Conservation (phyloP, 345 rosid species). For the Moricandia moricandioides region DNA sequence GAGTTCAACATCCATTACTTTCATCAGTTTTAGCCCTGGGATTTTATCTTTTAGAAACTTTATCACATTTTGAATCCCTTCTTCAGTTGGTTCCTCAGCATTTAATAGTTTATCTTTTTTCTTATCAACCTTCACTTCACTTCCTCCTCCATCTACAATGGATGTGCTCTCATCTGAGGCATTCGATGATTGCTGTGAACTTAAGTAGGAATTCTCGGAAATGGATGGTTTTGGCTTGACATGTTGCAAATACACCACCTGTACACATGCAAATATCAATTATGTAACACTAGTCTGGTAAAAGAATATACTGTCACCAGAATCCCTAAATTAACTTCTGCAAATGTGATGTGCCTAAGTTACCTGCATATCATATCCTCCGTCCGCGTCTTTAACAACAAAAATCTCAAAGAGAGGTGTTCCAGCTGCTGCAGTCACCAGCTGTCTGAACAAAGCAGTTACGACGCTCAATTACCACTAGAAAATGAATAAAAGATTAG, state of each 20-base stretch:
- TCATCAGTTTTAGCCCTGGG: slow-evolving; percentile 76
- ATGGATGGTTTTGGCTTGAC: slow-evolving; percentile 50
- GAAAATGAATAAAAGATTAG: not conserved
- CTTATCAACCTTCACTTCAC: slow-evolving; percentile 57
- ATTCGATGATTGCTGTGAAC: slow-evolving; percentile 46
- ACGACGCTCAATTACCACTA: slow-evolving; percentile 12
- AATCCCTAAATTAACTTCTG: not conserved
- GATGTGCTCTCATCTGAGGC: slow-evolving; percentile 51
- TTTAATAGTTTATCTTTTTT: slow-evolving; percentile 65
- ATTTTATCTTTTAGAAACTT: slow-evolving; percentile 91
- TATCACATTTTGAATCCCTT: slow-evolving; percentile 86
- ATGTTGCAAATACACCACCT: slow-evolving; percentile 81
- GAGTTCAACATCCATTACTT: slow-evolving; percentile 61
- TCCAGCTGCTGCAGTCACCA: slow-evolving; percentile 77
- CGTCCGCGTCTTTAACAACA: slow-evolving; percentile 69
- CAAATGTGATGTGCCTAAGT: slow-evolving; percentile 12
- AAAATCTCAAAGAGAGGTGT: slow-evolving; percentile 92
- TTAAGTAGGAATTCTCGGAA: slow-evolving; percentile 42
- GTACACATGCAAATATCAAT: slow-evolving; percentile 20
- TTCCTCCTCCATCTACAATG: slow-evolving; percentile 51
- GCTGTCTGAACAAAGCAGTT: slow-evolving; percentile 62
- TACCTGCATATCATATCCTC: slow-evolving; percentile 78
- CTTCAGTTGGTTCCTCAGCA: slow-evolving; percentile 78
- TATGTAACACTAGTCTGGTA: not conserved
- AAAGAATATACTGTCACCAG: slow-evolving; percentile 5